These are phyloP conservation scores for Diplocarpon rosae DNA, from an alignment of 2,329 filamentous ascomycete species.

Conservation along the genomic window DNA sequence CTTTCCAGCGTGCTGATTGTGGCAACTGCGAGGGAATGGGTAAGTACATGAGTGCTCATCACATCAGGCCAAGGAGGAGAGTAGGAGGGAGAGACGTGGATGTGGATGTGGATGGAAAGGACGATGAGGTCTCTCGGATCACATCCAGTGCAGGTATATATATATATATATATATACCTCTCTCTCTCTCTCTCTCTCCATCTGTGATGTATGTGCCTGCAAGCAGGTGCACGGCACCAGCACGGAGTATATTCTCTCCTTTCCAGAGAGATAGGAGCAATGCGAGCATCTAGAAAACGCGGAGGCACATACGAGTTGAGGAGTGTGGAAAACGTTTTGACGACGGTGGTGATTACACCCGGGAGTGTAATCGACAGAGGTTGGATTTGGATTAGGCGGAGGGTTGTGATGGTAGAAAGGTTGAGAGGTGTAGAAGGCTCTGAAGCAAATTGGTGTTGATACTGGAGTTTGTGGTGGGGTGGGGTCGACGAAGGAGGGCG, in stretches of 20 bases:
- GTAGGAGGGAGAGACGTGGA: too few relatives aligned
- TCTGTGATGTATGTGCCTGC: too few relatives aligned
- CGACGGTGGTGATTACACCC: conserved; percentile 38
- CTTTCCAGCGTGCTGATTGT: conserved; percentile 29
- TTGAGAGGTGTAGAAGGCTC: too few relatives aligned
- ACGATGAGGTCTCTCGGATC: too few relatives aligned
- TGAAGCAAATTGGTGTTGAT: background rate
- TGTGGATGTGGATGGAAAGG: too few relatives aligned
- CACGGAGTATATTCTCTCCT: too few relatives aligned
- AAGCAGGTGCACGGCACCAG: too few relatives aligned
- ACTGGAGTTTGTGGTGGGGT: background rate
- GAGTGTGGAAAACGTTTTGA: conserved; percentile 98
- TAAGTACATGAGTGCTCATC: conserved; percentile 41
- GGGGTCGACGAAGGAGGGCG: background rate
- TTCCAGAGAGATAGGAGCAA: too few relatives aligned
- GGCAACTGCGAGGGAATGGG: conserved; percentile 89
- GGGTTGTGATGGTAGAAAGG: background rate
- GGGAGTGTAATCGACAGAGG: conserved; percentile 22
- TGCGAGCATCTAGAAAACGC: too few relatives aligned
- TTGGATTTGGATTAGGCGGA: background rate
- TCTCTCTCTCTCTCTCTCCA: too few relatives aligned
- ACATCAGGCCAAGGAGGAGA: background rate
- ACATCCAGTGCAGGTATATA: too few relatives aligned
- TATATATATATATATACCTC: too few relatives aligned
- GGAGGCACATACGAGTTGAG: conserved; percentile 71